Conservation (phyloP, 2,329 filamentous ascomycete species). For the Aurifilum marmelostoma region DNA sequence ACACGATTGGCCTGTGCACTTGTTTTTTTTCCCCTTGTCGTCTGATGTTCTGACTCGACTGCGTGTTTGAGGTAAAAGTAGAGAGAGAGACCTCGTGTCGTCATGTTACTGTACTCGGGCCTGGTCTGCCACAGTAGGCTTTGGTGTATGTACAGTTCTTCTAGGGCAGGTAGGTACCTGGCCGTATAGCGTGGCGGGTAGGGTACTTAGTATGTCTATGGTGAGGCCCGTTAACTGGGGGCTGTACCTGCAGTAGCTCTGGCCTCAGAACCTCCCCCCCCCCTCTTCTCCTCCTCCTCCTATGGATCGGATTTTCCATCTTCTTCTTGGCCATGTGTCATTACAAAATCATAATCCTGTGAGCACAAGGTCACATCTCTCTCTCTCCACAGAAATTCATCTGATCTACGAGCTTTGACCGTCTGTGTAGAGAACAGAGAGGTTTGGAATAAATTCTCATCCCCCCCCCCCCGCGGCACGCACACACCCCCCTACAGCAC, state of each 20-base stretch:
- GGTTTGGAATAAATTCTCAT: neutral
- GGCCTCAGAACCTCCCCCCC: neutral
- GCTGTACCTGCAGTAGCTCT: neutral
- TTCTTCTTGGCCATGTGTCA: neutral
- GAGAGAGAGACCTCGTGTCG: no score
- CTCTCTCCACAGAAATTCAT: neutral
- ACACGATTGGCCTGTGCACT: neutral
- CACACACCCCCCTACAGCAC: no score
- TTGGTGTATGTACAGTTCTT: no score
- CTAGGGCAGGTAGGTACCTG: neutral
- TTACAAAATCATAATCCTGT: neutral
- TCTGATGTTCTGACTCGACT: no score
- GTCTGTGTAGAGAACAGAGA: neutral
- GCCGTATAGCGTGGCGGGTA: neutral
- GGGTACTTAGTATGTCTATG: neutral
- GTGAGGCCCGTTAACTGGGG: neutral
- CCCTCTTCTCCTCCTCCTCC: no score
- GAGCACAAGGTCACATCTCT: neutral
- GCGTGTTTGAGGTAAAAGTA: neutral
- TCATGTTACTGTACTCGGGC: no score
- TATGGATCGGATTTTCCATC: neutral
- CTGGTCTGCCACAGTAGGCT: no score
- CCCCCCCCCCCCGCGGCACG: no score
- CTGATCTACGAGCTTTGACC: neutral
- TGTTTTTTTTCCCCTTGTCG: no score